A percentile compares a stretch with the other conserved stretches of the same genome.
These are phyloP conservation scores for Rubia occidens DNA, from an alignment of 305 asterid species.

Conservation along the genomic window DNA sequence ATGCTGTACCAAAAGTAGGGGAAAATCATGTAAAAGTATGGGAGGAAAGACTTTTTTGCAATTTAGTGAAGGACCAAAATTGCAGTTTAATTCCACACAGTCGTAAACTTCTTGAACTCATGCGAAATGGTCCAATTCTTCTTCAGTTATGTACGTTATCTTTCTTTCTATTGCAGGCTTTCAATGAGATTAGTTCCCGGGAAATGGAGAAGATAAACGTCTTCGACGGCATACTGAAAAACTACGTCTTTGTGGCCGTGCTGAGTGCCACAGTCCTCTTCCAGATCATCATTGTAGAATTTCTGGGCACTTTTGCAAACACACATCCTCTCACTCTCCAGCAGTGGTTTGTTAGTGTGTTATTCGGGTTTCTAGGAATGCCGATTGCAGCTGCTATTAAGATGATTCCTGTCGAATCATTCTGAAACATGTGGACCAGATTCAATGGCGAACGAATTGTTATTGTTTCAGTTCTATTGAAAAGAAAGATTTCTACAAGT, in stretches of 20 bases:
- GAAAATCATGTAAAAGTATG: no score
- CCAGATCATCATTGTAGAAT: slow-evolving; percentile 77
- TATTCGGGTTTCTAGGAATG: slow-evolving; percentile 81
- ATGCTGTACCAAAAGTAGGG: no score
- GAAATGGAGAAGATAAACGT: slow-evolving; percentile 92
- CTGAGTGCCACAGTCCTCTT: slow-evolving; percentile 63
- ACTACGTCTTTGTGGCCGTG: slow-evolving; percentile 68
- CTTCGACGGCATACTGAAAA: slow-evolving; percentile 68
- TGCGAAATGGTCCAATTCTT: background rate
- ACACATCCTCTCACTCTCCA: slow-evolving; percentile 70
- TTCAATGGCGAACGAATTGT: slow-evolving; percentile 1
- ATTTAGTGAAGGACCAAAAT: no score
- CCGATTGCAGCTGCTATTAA: slow-evolving; percentile 85
- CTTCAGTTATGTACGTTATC: background rate
- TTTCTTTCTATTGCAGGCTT: slow-evolving; percentile 43
- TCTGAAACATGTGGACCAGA: slow-evolving; percentile 18
- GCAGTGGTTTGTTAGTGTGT: slow-evolving; percentile 63
- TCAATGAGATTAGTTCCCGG: slow-evolving; percentile 93
- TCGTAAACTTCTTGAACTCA: background rate
- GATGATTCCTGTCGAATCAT: slow-evolving; percentile 82
- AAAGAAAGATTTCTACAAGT: background rate
- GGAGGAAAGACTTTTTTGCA: no score
- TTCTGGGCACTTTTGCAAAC: slow-evolving; percentile 77
- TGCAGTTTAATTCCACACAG: background rate
- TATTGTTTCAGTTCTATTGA: background rate